Evolutionary conservation across 257 asterid species (phyloP).

Genomic region (Euphrasia confusa): DNA sequence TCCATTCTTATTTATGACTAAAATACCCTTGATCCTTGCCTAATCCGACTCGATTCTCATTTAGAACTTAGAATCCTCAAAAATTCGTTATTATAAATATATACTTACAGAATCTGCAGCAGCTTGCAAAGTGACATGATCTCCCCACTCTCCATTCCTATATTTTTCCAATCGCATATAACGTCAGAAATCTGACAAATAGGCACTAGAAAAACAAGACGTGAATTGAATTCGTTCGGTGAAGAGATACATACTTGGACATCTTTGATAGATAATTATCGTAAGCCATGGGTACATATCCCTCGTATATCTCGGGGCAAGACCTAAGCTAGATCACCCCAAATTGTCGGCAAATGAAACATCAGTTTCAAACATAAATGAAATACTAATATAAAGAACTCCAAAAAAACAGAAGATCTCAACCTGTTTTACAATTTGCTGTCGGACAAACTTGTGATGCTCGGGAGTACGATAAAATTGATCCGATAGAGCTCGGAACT

Average conservation of each 20-base stretch:
- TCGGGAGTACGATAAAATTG: slow-evolving; percentile 90
- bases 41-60: too few species aligned
- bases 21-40: too few species aligned
- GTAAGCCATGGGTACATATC: slow-evolving; percentile 93
- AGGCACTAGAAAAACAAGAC: slow-evolving; percentile 20
- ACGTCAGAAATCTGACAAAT: slow-evolving; percentile 24
- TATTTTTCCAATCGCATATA: slow-evolving; percentile 14
- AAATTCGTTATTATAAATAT: neutral
- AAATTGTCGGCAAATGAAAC: slow-evolving; percentile 21
- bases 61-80: too few species aligned
- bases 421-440: slow-evolving; percentile 90
- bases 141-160: slow-evolving; percentile 98
- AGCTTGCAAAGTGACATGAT: slow-evolving; percentile 96
- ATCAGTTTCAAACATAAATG: slow-evolving; percentile 21
- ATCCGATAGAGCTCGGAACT: slow-evolving; percentile 95
- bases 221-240: slow-evolving; percentile 21
- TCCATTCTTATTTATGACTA: too few species aligned
- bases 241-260: slow-evolving; percentile 57
- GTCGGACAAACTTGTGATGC: slow-evolving; percentile 88
- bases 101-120: slow-evolving; percentile 86
- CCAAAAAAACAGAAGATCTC: slow-evolving; percentile 12
- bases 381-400: slow-evolving; percentile 2
- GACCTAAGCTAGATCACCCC: slow-evolving; percentile 65
- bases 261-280: slow-evolving; percentile 68
- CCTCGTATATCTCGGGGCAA: slow-evolving; percentile 73